A percentile compares a stretch with the other conserved stretches of the same genome.
Conservation (phyloP, 2,329 filamentous ascomycete species). For the Neofusicoccum kwambonambiense region DNA sequence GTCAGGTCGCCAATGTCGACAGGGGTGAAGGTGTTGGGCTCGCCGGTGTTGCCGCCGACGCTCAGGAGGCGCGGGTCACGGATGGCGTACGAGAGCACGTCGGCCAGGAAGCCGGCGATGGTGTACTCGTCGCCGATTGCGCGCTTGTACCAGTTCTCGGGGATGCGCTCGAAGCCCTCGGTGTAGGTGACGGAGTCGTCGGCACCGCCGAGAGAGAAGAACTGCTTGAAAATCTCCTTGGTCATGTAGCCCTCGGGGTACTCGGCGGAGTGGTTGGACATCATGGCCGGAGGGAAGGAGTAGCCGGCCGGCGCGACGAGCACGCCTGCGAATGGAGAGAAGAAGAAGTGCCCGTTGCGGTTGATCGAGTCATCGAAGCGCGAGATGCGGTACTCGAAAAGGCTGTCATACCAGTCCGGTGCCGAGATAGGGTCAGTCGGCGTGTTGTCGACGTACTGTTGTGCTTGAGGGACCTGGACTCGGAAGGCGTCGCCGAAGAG, state of each 20-base stretch:
- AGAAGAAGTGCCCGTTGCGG: conserved; percentile 54
- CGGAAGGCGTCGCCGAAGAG: conserved; percentile 46
- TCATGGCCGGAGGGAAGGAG: conserved; percentile 28
- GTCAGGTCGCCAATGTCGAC: conserved; percentile 46
- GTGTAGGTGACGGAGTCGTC: too few relatives aligned
- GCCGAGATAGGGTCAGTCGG: background rate
- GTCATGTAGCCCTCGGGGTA: conserved; percentile 33
- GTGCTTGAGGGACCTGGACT: background rate
- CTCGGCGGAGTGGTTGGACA: conserved; percentile 36
- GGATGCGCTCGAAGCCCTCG: too few relatives aligned
- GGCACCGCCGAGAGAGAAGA: conserved; percentile 32
- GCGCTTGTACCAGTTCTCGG: conserved; percentile 22
- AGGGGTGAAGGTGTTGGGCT: conserved; percentile 51
- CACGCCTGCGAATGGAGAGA: conserved; percentile 51
- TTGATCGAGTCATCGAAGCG: conserved; percentile 48
- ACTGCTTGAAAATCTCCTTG: conserved; percentile 42
- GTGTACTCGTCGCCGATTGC: conserved; percentile 40
- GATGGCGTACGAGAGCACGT: conserved; percentile 16
- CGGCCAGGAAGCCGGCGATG: conserved; percentile 19
- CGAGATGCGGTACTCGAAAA: conserved; percentile 48
- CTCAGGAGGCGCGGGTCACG: conserved; percentile 10
- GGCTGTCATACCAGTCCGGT: conserved; percentile 20
- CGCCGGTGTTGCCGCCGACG: conserved; percentile 56
- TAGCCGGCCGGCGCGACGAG: conserved; percentile 38
- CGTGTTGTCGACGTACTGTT: background rate